phyloP scores from a whole-genome alignment of 805 yeast genomes.

The Candida stauntonica region DNA sequence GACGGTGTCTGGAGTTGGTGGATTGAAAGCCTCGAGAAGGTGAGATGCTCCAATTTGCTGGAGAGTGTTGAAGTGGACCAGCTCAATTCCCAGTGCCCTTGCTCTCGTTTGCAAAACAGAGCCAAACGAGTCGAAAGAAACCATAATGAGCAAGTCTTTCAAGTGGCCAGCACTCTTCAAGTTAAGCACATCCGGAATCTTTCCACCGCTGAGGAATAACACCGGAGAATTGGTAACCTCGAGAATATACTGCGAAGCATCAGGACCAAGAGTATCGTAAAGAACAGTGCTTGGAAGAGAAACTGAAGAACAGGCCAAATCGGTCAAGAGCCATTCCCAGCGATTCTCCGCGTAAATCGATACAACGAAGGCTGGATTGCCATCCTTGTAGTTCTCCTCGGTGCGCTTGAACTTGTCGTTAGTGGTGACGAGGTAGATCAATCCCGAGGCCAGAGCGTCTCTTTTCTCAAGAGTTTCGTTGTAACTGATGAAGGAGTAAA shows the following conservation, averaged over 20 bases:
- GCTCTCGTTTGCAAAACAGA: conserved; percentile 30
- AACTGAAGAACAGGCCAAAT: conserved; percentile 40
- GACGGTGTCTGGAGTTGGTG: conserved; percentile 38
- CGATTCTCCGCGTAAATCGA: conserved; percentile 53
- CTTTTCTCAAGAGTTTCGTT: conserved; percentile 37
- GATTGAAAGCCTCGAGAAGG: conserved; percentile 23
- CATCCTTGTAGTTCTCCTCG: conserved; percentile 8
- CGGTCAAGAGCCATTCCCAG: conserved; percentile 68
- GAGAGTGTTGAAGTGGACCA: conserved; percentile 37
- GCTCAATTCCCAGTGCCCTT: conserved; percentile 18
- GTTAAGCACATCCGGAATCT: conserved; percentile 37
- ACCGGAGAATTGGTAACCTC: conserved; percentile 60
- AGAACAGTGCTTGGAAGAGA: conserved; percentile 43
- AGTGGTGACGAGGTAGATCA: conserved; percentile 30
- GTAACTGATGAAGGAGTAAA: conserved; percentile 40
- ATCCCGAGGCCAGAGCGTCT: conserved; percentile 49
- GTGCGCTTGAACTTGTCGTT: conserved; percentile 35
- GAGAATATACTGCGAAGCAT: conserved; percentile 58
- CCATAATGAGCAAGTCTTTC: conserved; percentile 36
- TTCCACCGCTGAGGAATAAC: conserved; percentile 42
- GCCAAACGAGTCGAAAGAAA: conserved; percentile 42
- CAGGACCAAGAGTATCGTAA: conserved; percentile 56
- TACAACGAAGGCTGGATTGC: conserved; percentile 25
- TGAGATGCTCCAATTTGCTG: conserved; percentile 15
- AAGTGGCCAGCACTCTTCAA: conserved; percentile 24